Base-by-base conservation (phyloP, 2,329 filamentous ascomycete species). In the Calonectria ilicicola region DNA sequence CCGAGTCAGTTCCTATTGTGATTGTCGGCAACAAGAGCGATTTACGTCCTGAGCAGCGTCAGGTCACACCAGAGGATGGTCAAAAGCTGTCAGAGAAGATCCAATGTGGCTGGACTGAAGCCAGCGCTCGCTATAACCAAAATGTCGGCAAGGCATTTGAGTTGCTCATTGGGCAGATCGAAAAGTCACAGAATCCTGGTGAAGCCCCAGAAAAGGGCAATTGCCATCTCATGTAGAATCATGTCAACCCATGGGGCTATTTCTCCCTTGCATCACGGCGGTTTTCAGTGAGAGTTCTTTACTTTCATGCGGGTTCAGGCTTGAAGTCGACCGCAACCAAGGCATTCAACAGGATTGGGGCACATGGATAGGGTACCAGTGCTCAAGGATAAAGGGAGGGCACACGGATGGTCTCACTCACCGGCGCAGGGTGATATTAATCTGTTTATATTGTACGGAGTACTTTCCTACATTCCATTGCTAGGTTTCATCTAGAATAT, bases 21-120 rank as follows among this genome's bases (percentile, higher is more conserved):
- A 93, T 99, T 74, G 96, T 99, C 67, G 97, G 95, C 79, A 99
- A 99, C 89, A 99, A 99, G 88, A 96, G 93, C 83, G 97, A 99
- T 84, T 89, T 99, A 70, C 93, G 95, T 73, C 93, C 95, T 66
- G 96, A 98, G 84, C 95, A 98, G 86, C 93, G 97, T 78, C 96
- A 98, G 85, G 95, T 99, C 77, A 93, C 91, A 38, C 85, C 92
- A 65, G 95, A 98, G 76, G 94, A 98, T 79, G 97, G 96, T 78
- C 94, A 93, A 83, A 93, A 93, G 81, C 87, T 98, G 49, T 93
- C 94, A 9, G 93, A 96, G 80, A 94, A 97, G 85, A 93, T 98
- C 84, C 92, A 95, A 75, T 98, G 96, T 85, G 95, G 93, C 44
- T 98, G 95, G 91, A 98, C 95, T 60, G 97, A 99, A 86, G 95